Conservation (phyloP, 2,329 filamentous ascomycete species). For the Pseudogymnoascus pannorum region DNA sequence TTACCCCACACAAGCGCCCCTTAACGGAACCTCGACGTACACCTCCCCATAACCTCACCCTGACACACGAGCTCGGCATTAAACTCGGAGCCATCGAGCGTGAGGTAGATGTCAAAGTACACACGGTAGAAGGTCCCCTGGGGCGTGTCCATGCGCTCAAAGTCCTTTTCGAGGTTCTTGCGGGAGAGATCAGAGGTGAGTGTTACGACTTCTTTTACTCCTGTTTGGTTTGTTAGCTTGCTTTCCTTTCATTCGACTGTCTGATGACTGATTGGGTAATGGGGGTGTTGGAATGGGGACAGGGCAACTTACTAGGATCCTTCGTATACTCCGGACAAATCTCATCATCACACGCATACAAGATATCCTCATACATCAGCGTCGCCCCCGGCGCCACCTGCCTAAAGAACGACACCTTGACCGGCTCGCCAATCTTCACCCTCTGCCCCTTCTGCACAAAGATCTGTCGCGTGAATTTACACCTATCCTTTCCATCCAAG, state of each 20-base stretch:
- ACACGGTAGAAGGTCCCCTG: constrained; percentile 92
- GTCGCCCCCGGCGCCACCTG: constrained; percentile 95
- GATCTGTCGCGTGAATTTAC: constrained; percentile 97
- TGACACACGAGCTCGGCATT: constrained; percentile 98
- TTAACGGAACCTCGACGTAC: constrained; percentile 76
- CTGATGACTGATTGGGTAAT: too few relatives aligned
- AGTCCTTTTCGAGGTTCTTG: constrained; percentile 98
- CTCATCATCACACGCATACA: constrained; percentile 97
- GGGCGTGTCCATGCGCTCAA: constrained; percentile 97
- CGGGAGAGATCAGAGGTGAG: constrained; percentile 93
- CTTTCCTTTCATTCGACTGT: too few relatives aligned
- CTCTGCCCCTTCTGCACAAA: constrained; percentile 98
- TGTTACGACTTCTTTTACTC: constrained; percentile 98
- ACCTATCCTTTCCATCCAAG: constrained; percentile 92
- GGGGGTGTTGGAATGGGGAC: too few relatives aligned
- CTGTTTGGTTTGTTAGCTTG: constrained; percentile 50
- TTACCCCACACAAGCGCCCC: not conserved
- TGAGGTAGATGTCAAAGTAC: constrained; percentile 77
- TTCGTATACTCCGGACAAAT: constrained; percentile 98
- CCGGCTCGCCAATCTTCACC: constrained; percentile 97
- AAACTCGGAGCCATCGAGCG: constrained; percentile 94
- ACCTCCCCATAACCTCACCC: constrained; percentile 97
- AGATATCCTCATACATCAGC: constrained; percentile 97
- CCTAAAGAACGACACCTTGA: constrained; percentile 98
- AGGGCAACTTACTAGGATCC: constrained; percentile 97